Evolutionary conservation across 768 basidiomycete species (phyloP), one percentile per base, ranked within the genome.

Genomic region (Pleurotus platypus): DNA sequence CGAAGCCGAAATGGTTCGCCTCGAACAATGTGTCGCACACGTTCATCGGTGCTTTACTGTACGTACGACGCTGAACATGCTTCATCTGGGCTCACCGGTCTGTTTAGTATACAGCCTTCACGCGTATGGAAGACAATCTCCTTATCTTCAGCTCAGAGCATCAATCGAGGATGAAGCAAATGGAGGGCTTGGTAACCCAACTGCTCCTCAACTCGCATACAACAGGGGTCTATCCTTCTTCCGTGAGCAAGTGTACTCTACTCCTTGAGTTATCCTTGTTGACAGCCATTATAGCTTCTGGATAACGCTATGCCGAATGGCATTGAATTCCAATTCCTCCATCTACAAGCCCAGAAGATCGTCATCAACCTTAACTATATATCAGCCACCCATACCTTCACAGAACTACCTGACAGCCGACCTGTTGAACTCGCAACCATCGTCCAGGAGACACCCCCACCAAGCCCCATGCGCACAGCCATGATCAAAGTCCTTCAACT

Each of bases 401-500:
- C 37, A 15, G 51, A 40, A n/a, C 37, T 39, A n/a, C 51, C 37
- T 5, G 20, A 18, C 18, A 37, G 51, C n/a, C n/a, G 9, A 15
- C 42, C 42, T 13, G n/a, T 54, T 37, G 51, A 54, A 42, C 18
- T 54, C n/a, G 38, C 13, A 5, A 54, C 51, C 8, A 18, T 37
- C n/a, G 51, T 37, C 51, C n/a, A 13, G 18, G 37, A 40, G 20
- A 39, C 35, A 7, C 30, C 30, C 30, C 30, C 30, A 35, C 8
- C 30, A 35, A 54, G 51, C 38, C 38, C 42, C 5, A 8, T 43
- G 51, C 51, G 51, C 22, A 54, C 27, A n/a, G 42, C 51, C 35
- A 54, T 54, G 51, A 54, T 54, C 38, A 42, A 38, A 40, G 15
- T 39, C 11, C 51, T 54, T 20, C 22, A 54, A 24, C 38, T 54